A percentile compares a stretch with the other conserved stretches of the same genome.
phyloP scores from a whole-genome alignment of 495 filamentous ascomycete species.

The Evernia prunastri region DNA sequence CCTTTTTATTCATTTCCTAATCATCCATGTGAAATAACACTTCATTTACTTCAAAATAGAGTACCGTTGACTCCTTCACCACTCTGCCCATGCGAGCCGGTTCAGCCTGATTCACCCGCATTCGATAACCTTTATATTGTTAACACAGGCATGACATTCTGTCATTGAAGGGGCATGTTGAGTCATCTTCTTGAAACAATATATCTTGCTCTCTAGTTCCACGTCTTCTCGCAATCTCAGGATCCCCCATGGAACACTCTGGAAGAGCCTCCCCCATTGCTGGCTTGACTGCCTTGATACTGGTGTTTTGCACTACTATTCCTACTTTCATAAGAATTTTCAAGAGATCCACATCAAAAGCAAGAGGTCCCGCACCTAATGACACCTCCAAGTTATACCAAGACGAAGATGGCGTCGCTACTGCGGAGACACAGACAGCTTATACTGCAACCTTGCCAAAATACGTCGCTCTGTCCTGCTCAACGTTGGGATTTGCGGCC shows the following conservation, averaged over 20 bases:
- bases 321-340: background rate
- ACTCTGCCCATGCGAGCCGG: background rate
- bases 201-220: background rate
- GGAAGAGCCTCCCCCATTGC: background rate
- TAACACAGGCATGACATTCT: background rate
- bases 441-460: constrained; percentile 49
- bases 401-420: constrained; percentile 58
- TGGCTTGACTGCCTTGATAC: background rate
- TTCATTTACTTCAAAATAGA: no score
- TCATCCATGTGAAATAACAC: no score
- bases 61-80: background rate
- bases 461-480: constrained; percentile 37
- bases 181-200: background rate
- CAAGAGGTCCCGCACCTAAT: background rate
- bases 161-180: no score
- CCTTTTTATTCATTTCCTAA: no score
- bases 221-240: no score
- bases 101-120: background rate
- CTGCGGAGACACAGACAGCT: constrained; percentile 45
- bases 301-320: constrained; percentile 4
- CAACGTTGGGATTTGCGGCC: constrained; percentile 39
- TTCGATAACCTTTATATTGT: background rate
- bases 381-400: constrained; percentile 39
- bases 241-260: background rate
- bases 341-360: constrained; percentile 2